Conservation (phyloP, 805 yeast species). For the Myxozyma neotropica region DNA sequence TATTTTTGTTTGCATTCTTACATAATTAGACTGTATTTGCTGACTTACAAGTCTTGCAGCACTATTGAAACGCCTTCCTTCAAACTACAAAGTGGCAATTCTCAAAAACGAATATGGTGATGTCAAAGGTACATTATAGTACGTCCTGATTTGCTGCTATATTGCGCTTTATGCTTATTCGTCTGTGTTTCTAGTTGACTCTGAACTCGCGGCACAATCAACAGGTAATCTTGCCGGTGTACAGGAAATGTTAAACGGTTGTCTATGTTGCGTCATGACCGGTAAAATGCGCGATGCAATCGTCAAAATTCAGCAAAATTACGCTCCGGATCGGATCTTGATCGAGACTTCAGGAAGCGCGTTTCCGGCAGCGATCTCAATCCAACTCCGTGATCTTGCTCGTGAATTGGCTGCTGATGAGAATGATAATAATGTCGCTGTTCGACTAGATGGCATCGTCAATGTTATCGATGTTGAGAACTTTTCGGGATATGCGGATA, state of each 20-base stretch:
- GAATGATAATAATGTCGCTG: background rate
- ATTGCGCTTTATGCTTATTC: background rate
- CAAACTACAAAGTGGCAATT: slow-evolving; percentile 31
- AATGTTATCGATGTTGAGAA: slow-evolving; percentile 35
- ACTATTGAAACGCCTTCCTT: slow-evolving; percentile 28
- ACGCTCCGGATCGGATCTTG: slow-evolving; percentile 32
- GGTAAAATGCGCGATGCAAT: slow-evolving; percentile 35
- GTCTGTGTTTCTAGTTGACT: slow-evolving; percentile 30
- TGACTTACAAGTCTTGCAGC: slow-evolving; percentile 4
- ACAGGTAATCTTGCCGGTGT: slow-evolving; percentile 31
- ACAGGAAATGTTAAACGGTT: slow-evolving; percentile 35
- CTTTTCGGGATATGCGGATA: slow-evolving; percentile 35
- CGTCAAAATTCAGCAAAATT: slow-evolving; percentile 25
- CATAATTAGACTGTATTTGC: background rate
- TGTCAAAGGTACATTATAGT: slow-evolving; percentile 21
- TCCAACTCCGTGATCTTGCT: slow-evolving; percentile 33
- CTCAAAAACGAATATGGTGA: slow-evolving; percentile 35
- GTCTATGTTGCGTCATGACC: slow-evolving; percentile 34
- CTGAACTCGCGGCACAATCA: slow-evolving; percentile 28
- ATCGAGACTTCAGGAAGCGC: slow-evolving; percentile 37
- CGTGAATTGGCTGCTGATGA: slow-evolving; percentile 15
- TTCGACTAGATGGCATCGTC: slow-evolving; percentile 33
- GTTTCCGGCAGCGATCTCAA: slow-evolving; percentile 34
- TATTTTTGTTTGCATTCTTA: no score
- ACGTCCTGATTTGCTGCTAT: background rate